Conservation (phyloP, 2,329 filamentous ascomycete genomes). For the Xylariales sp. region DNA sequence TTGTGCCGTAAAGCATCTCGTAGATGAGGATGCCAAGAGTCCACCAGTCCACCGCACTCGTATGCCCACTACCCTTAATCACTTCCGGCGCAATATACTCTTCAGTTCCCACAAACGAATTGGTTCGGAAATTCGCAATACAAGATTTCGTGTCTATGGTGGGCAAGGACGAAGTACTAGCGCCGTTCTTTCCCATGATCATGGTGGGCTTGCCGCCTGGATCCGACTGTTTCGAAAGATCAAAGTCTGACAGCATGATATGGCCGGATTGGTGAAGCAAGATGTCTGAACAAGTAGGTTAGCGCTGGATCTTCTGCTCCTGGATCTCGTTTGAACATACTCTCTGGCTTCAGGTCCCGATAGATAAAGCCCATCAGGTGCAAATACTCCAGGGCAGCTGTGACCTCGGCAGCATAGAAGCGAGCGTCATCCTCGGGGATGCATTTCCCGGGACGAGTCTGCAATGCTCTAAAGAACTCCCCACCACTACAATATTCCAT, state of each 20-base stretch:
- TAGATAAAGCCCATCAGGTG: conserved; percentile 99
- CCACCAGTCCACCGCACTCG: conserved; percentile 99
- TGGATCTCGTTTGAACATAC: conserved; percentile 48
- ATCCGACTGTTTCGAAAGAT: conserved; percentile 95
- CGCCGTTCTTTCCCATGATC: conserved; percentile 88
- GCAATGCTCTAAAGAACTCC: conserved; percentile 94
- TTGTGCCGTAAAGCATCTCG: conserved; percentile 98
- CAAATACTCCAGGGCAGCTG: conserved; percentile 90
- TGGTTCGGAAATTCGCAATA: conserved; percentile 96
- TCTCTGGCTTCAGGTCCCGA: conserved; percentile 95
- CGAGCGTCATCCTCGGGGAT: conserved; percentile 94
- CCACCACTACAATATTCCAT: conserved; percentile 99
- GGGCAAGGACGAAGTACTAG: conserved; percentile 79
- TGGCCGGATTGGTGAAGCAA: conserved; percentile 97
- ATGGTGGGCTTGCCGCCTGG: conserved; percentile 94
- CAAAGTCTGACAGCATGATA: conserved; percentile 99
- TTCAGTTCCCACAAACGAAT: conserved; percentile 97
- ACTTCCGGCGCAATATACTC: conserved; percentile 99
- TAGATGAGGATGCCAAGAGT: conserved; percentile 95
- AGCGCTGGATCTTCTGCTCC: conserved; percentile 31
- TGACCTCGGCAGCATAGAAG: conserved; percentile 97
- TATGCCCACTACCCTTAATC: conserved; percentile 97
- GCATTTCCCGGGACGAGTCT: conserved; percentile 94
- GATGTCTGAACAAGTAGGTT: conserved; percentile 81
- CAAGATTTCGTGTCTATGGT: conserved; percentile 99